These are phyloP conservation scores for Prunus fruticosa DNA, from an alignment of 306 rosid species.

Conservation along the genomic window DNA sequence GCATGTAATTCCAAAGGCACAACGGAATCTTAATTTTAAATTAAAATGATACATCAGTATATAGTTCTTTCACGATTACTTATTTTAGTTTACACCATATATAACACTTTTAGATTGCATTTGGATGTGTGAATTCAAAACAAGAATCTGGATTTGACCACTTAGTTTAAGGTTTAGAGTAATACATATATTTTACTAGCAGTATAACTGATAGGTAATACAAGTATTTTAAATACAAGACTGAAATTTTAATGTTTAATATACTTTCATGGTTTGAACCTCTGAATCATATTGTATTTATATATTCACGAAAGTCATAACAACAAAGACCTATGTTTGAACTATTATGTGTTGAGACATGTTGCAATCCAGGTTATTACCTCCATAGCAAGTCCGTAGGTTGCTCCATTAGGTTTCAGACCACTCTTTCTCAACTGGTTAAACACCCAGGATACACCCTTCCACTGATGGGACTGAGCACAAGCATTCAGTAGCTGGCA, in stretches of 20 bases:
- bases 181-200: too few species aligned
- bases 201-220: too few species aligned
- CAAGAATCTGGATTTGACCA: too few species aligned
- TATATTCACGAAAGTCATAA: background rate
- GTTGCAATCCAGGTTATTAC: slow-evolving; percentile 42
- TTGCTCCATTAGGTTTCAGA: slow-evolving; percentile 79
- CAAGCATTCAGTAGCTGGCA: slow-evolving; percentile 87
- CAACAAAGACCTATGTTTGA: slow-evolving; percentile 6
- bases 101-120: background rate
- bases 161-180: too few species aligned
- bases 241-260: background rate
- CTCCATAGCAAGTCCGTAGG: slow-evolving; percentile 96
- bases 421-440: slow-evolving; percentile 61
- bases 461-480: slow-evolving; percentile 75
- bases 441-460: slow-evolving; percentile 84
- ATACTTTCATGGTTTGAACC: slow-evolving; percentile 4
- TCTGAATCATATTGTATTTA: background rate
- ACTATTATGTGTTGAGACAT: slow-evolving; percentile 16
- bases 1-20: background rate
- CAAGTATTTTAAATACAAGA: too few species aligned
- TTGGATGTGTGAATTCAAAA: too few species aligned
- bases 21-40: background rate
- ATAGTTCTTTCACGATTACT: background rate
- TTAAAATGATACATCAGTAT: background rate
- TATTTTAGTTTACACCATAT: background rate